A percentile compares a stretch with the other conserved stretches of the same genome.
Evolutionary conservation across 2,329 filamentous ascomycete genomes (phyloP).

Genomic region (Talaromyces atroroseus): DNA sequence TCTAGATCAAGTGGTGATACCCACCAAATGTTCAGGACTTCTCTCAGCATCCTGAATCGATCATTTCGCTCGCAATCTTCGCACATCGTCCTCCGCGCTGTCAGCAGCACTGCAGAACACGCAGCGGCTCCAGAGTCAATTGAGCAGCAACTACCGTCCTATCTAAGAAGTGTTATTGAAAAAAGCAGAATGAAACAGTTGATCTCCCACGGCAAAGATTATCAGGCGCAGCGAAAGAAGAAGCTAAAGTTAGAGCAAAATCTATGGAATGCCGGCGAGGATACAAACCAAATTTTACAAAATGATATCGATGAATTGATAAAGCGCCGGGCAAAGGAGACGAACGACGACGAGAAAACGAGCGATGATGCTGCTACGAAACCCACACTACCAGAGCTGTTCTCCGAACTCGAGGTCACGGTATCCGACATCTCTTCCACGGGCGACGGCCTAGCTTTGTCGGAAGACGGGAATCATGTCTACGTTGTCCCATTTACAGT

Average conservation of each 20-base stretch:
- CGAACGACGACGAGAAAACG: slow-evolving; percentile 2
- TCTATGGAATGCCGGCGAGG: slow-evolving; percentile 51
- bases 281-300: slow-evolving; percentile 61
- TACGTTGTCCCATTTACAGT: slow-evolving; percentile 86
- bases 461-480: slow-evolving; percentile 60
- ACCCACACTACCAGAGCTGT: slow-evolving; percentile 55
- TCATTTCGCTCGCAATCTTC: neutral
- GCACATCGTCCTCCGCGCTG: neutral
- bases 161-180: neutral
- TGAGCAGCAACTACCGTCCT: neutral
- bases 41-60: neutral
- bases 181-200: slow-evolving; percentile 22
- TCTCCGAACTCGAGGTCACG: slow-evolving; percentile 74
- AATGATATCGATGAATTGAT: slow-evolving; percentile 52
- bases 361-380: slow-evolving; percentile 19
- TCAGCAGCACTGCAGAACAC: neutral
- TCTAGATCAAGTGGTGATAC: neutral
- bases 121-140: neutral
- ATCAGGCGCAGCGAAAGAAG: slow-evolving; percentile 30
- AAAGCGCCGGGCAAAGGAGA: slow-evolving; percentile 19
- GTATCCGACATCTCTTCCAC: slow-evolving; percentile 81
- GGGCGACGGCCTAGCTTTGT: slow-evolving; percentile 78
- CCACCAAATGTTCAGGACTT: slow-evolving; percentile 7
- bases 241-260: slow-evolving; percentile 51
- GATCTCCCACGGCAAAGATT: slow-evolving; percentile 11